A percentile compares a stretch with the other conserved stretches of the same genome.
Conservation (phyloP, 2,329 filamentous ascomycete genomes). For the Aureobasidium melanogenum region DNA sequence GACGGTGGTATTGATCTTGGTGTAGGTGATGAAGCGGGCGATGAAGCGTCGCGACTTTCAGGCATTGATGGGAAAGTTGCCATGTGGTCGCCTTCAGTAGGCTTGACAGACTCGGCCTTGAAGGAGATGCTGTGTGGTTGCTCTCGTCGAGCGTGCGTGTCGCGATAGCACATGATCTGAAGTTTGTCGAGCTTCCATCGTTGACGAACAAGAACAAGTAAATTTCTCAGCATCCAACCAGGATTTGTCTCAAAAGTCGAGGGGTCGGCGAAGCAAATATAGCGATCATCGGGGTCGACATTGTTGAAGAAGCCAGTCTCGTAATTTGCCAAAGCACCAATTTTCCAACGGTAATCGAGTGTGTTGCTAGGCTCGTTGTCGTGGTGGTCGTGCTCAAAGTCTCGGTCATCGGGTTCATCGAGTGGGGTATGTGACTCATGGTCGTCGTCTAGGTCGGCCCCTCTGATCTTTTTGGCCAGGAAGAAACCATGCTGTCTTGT, state of each 20-base stretch:
- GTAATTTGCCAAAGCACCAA: slow-evolving; percentile 67
- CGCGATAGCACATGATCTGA: slow-evolving; percentile 84
- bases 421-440: slow-evolving; percentile 19
- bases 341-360: slow-evolving; percentile 64
- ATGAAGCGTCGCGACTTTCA: background rate
- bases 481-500: slow-evolving; percentile 89
- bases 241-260: slow-evolving; percentile 83
- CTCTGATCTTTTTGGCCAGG: slow-evolving; percentile 66
- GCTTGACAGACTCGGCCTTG: slow-evolving; percentile 42
- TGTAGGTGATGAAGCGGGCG: slow-evolving; percentile 16
- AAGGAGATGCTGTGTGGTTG: slow-evolving; percentile 76
- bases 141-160: slow-evolving; percentile 67
- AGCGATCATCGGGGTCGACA: slow-evolving; percentile 63
- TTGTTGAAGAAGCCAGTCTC: slow-evolving; percentile 81
- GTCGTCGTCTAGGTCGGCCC: slow-evolving; percentile 22
- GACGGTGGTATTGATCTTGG: slow-evolving; percentile 14
- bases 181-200: slow-evolving; percentile 68
- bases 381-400: slow-evolving; percentile 26
- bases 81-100: background rate
- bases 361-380: slow-evolving; percentile 33
- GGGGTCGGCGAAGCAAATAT: slow-evolving; percentile 81
- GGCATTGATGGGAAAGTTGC: slow-evolving; percentile 14
- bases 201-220: slow-evolving; percentile 75
- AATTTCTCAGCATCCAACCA: slow-evolving; percentile 86
- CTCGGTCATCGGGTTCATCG: slow-evolving; percentile 21